phyloP scores from a whole-genome alignment of 306 rosid species.

The Cicer chorassanicum region DNA sequence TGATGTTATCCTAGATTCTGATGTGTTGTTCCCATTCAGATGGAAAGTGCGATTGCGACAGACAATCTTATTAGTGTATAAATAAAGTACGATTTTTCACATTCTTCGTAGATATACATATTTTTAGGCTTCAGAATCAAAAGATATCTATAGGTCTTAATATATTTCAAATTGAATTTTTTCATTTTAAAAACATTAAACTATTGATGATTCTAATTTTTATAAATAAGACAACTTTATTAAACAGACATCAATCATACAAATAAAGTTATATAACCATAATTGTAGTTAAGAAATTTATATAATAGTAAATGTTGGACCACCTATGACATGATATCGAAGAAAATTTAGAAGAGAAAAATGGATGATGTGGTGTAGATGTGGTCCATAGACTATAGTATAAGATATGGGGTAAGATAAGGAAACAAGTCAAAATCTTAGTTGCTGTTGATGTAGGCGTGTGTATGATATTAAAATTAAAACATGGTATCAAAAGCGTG shows the following conservation, averaged over 20 bases:
- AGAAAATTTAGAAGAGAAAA: too few species aligned
- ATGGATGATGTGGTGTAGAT: too few species aligned
- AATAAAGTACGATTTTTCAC: conserved; percentile 39
- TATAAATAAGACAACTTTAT: too few species aligned
- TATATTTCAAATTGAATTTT: too few species aligned
- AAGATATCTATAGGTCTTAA: not conserved
- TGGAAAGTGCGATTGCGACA: conserved; percentile 10
- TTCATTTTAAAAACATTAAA: too few species aligned
- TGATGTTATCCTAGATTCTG: too few species aligned
- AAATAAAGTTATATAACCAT: too few species aligned
- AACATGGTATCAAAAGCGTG: conserved; percentile 74
- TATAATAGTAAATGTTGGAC: too few species aligned
- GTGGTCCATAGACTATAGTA: not conserved
- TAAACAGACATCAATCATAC: too few species aligned
- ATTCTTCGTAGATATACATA: not conserved
- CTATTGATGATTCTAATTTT: too few species aligned
- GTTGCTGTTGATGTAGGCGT: conserved; percentile 39
- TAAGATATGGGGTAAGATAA: conserved; percentile 19
- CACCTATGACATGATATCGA: too few species aligned
- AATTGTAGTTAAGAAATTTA: too few species aligned
- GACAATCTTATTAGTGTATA: conserved; percentile 28
- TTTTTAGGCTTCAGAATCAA: not conserved
- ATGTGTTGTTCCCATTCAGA: not conserved
- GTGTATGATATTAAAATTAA: conserved; percentile 20
- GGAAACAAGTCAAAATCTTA: conserved; percentile 42